These are phyloP conservation scores for Eucalyptus regnans DNA, from an alignment of 345 rosid genomes.

Conservation along the genomic window DNA sequence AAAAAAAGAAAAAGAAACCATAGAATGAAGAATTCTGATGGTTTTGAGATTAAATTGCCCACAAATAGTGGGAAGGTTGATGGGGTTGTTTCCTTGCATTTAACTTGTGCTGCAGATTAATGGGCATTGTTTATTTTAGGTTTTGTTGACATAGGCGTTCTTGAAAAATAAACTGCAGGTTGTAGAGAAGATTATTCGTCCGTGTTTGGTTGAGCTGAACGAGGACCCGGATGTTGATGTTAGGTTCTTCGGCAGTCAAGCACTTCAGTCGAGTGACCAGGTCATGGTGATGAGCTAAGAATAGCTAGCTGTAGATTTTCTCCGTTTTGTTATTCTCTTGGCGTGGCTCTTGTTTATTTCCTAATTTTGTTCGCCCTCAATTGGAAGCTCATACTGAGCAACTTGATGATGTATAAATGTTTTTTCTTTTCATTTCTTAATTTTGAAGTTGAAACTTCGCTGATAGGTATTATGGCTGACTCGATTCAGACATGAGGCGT, in stretches of 20 bases:
- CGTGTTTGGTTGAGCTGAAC: constrained; percentile 53
- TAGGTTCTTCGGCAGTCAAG: constrained; percentile 55
- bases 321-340: neutral
- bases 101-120: neutral
- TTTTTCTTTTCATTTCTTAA: neutral
- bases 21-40: neutral
- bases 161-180: constrained; percentile 19
- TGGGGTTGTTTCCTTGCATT: neutral
- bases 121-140: neutral
- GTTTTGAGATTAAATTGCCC: too few relatives aligned
- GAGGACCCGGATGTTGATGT: constrained; percentile 85
- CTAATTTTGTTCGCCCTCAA: neutral
- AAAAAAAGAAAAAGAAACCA: too few relatives aligned
- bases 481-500: neutral
- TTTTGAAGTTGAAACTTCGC: neutral
- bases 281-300: constrained; percentile 50
- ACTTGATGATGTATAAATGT: neutral
- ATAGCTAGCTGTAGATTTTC: neutral
- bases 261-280: constrained; percentile 41
- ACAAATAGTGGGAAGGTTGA: neutral
- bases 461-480: neutral
- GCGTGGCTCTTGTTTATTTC: neutral
- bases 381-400: neutral
- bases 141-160: neutral
- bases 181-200: constrained; percentile 54